These are phyloP conservation scores for Penicillium hordei DNA, from an alignment of 2,329 filamentous ascomycete species.

Conservation along the genomic window DNA sequence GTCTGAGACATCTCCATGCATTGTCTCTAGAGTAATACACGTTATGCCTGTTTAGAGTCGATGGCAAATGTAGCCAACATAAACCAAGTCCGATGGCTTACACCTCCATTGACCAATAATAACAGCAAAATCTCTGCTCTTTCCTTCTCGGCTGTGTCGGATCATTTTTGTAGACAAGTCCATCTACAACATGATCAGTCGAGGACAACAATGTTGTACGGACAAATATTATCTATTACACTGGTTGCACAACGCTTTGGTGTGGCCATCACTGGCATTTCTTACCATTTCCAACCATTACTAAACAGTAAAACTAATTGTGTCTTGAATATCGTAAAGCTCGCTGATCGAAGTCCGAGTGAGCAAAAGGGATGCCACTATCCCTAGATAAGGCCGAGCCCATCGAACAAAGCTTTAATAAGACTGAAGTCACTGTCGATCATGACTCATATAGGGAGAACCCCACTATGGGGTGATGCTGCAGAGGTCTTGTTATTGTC, in stretches of 20 bases:
- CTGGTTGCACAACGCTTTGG: not conserved
- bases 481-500: not conserved
- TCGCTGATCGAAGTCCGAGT: not conserved
- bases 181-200: slow-evolving; percentile 6
- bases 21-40: not conserved
- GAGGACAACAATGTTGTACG: not conserved
- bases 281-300: not conserved
- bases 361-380: not conserved
- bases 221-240: not conserved
- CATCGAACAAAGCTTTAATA: not conserved
- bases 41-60: not conserved
- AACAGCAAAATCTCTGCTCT: not conserved
- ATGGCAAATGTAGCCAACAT: not conserved
- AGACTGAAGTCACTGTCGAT: slow-evolving; percentile 15
- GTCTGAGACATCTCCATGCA: not conserved
- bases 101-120: not conserved
- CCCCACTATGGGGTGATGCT: slow-evolving; percentile 13
- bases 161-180: not conserved
- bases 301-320: not conserved
- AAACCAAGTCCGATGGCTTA: not conserved
- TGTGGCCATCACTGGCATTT: not conserved
- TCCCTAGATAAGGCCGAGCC: not conserved
- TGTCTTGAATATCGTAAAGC: not conserved
- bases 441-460: slow-evolving; percentile 13
- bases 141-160: slow-evolving; percentile 2